Evolutionary conservation across 306 rosid genomes (phyloP).

Genomic region (Neltuma alba): DNA sequence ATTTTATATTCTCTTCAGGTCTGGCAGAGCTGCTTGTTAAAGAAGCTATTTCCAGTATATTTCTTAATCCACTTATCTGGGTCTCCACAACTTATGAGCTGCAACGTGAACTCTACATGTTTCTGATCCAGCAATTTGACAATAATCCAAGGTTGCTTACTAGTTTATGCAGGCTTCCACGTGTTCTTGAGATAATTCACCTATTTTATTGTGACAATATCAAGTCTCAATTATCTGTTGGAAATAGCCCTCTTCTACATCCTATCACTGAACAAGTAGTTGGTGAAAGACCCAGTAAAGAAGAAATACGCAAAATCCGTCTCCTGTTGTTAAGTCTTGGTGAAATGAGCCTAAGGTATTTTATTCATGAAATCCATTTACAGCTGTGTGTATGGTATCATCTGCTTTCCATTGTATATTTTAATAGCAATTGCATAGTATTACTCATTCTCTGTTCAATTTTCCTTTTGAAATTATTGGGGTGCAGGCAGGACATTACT

Average conservation of each 20-base stretch:
- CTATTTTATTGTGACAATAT: constrained; percentile 76
- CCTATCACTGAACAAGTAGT: constrained; percentile 47
- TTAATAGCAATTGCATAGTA: background rate
- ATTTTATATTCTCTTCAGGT: constrained; percentile 50
- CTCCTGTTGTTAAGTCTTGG: constrained; percentile 95
- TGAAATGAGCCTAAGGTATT: constrained; percentile 96
- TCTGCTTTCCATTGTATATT: constrained; percentile 26
- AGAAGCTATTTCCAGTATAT: constrained; percentile 84
- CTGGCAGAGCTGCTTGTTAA: constrained; percentile 75
- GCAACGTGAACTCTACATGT: constrained; percentile 95
- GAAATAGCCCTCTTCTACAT: constrained; percentile 59
- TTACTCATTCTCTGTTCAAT: constrained; percentile 11
- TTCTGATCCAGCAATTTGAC: constrained; percentile 94
- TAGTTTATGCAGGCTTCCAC: constrained; percentile 84
- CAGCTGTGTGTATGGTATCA: constrained; percentile 3
- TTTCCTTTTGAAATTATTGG: constrained; percentile 39
- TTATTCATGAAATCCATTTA: constrained; percentile 7
- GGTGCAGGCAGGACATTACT: constrained; percentile 79
- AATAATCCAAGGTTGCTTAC: constrained; percentile 82
- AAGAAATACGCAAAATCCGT: constrained; percentile 91
- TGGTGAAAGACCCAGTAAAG: constrained; percentile 70
- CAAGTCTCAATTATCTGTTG: constrained; percentile 57
- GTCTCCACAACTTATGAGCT: constrained; percentile 71
- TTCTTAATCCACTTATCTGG: constrained; percentile 95
- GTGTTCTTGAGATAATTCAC: constrained; percentile 79